Evolutionary conservation across 1,139 yeast species (phyloP).

Genomic region (Schwanniomyces etchellsii): DNA sequence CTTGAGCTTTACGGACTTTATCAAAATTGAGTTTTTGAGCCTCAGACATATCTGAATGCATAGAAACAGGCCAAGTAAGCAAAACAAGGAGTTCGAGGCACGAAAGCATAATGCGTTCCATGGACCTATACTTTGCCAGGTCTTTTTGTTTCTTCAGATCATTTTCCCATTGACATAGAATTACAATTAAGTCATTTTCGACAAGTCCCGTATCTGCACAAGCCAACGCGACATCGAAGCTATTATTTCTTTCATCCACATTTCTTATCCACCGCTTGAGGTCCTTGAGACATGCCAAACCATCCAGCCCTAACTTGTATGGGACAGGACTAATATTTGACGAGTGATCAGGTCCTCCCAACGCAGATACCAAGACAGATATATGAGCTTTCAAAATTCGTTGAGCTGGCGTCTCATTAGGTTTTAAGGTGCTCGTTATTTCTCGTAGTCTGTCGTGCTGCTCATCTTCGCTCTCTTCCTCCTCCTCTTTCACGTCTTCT

Average conservation of each 20-base stretch:
- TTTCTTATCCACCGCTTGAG: slow-evolving; percentile 80
- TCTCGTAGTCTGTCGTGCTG: slow-evolving; percentile 22
- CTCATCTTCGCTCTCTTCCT: slow-evolving; percentile 13
- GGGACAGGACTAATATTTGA: slow-evolving; percentile 37
- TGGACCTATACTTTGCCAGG: slow-evolving; percentile 25
- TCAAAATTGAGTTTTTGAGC: slow-evolving; percentile 55
- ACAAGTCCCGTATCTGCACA: slow-evolving; percentile 79
- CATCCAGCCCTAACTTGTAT: slow-evolving; percentile 86
- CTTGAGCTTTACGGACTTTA: slow-evolving; percentile 61
- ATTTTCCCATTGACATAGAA: slow-evolving; percentile 71
- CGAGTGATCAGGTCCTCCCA: slow-evolving; percentile 74
- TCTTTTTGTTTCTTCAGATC: slow-evolving; percentile 16
- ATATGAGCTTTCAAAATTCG: slow-evolving; percentile 60
- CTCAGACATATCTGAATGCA: slow-evolving; percentile 41
- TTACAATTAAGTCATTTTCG: slow-evolving; percentile 65
- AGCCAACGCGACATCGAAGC: slow-evolving; percentile 82
- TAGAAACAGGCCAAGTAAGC: slow-evolving; percentile 76
- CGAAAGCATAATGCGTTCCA: slow-evolving; percentile 62
- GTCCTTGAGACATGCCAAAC: slow-evolving; percentile 83
- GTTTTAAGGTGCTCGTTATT: slow-evolving; percentile 24
- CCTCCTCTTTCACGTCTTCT: slow-evolving; percentile 12
- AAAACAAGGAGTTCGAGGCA: slow-evolving; percentile 77
- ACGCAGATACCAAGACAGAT: slow-evolving; percentile 66
- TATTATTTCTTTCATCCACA: slow-evolving; percentile 67
- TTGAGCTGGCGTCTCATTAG: slow-evolving; percentile 34